Base-by-base conservation (phyloP, 345 rosid species). In the Populus simonii region DNA sequence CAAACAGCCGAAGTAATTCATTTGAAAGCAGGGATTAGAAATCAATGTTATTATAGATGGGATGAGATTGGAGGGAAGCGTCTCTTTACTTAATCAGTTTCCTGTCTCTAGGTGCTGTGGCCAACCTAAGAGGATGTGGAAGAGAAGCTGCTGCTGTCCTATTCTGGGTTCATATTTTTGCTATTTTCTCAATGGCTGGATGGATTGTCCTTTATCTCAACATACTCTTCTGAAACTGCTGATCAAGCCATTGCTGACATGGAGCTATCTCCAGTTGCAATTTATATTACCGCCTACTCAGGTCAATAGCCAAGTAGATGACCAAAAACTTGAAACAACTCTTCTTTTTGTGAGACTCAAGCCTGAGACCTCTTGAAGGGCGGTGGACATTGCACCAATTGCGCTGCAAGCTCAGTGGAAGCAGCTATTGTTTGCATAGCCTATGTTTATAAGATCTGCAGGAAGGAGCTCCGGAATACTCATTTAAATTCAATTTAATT, bases 161-260 rank as follows among this genome's bases (percentile, higher is more conserved):
- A 74, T 96, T 96, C 80, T 96, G 98, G 99, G 98, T 96, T 82
- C 99, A 96, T 79, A 92, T 96, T 73, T 96, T 96, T 74, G 97
- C 98, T 1, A 74, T 92, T 74, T 71, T 96, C 79, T 90, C 99
- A 66, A 94, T 94, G 98, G 99, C 98, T 38, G 97, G 88, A 78
- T 96, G 98, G 99, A 82, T 96, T 73, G 83, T 90, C n/a, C 93
- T 96, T 31, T 96, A 87, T 82, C 87, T 96, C 81, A 90, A 87
- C 88, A 66, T 96, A 74, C 94, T 96, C 77, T 96, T 92, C 84
- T 94, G 74, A 85, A 73, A 31, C 8, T 36, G 49, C 70, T 27
- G 68, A 47, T 53, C 10, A 8, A 63, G n/a, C 49, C 66, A 13
- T 18, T 7, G 59, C 65, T 43, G 76, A 2, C 1, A 20, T 41